Conservation (phyloP, 345 rosid genomes). For the Pistacia atlantica region DNA sequence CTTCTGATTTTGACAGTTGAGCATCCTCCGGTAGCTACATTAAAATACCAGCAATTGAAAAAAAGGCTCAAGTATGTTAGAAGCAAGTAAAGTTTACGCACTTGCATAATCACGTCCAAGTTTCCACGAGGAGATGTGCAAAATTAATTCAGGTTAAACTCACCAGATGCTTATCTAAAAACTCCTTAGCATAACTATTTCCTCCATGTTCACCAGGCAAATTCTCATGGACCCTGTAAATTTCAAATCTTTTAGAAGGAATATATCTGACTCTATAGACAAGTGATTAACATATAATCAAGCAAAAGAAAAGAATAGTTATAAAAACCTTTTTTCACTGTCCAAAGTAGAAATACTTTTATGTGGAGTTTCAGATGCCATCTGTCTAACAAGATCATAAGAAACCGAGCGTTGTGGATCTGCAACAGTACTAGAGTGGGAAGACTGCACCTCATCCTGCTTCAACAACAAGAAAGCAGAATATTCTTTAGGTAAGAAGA, state of each 20-base stretch:
- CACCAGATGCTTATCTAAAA: constrained; percentile 40
- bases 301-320: background rate
- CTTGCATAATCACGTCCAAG: background rate
- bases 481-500: background rate
- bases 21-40: constrained; percentile 44
- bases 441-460: constrained; percentile 61
- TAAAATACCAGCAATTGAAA: constrained; percentile 7
- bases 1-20: constrained; percentile 31
- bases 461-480: constrained; percentile 15
- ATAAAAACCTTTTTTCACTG: constrained; percentile 56
- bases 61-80: constrained; percentile 6
- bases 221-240: constrained; percentile 44
- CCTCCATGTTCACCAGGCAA: constrained; percentile 34
- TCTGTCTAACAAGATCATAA: constrained; percentile 43
- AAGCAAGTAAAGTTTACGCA: constrained; percentile 13
- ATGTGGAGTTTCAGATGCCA: constrained; percentile 43
- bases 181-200: constrained; percentile 31
- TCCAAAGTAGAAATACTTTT: constrained; percentile 38
- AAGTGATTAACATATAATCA: constrained; percentile 3
- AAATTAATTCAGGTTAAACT: constrained; percentile 22
- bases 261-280: constrained; percentile 2
- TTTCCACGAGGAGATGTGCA: background rate
- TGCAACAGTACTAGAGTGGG: constrained; percentile 36
- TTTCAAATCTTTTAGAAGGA: constrained; percentile 11
- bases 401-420: constrained; percentile 38